These are phyloP conservation scores for Tuber brumale DNA, from an alignment of 495 filamentous ascomycete genomes.

Conservation along the genomic window DNA sequence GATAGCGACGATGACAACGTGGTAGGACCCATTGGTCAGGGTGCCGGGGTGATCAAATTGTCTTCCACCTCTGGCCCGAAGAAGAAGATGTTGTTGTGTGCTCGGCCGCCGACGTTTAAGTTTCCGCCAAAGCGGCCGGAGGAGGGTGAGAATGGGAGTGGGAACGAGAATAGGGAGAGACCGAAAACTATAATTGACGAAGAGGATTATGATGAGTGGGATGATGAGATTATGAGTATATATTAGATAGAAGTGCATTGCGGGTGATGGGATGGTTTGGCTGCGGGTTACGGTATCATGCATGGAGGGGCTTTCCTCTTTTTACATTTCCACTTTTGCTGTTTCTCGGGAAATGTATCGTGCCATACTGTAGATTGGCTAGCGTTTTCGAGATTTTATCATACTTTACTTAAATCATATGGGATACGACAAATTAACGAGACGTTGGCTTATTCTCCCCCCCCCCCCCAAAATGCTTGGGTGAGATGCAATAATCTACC, in stretches of 20 bases:
- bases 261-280: not conserved
- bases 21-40: not conserved
- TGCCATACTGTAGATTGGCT: not conserved
- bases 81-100: constrained; percentile 1
- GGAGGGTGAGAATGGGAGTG: not conserved
- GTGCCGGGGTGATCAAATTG: not conserved
- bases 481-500: not conserved
- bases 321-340: not conserved
- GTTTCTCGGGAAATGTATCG: not conserved
- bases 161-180: not conserved
- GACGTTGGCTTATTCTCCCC: not conserved
- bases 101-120: not conserved
- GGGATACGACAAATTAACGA: not conserved
- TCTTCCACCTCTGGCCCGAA: not conserved
- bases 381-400: not conserved
- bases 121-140: constrained; percentile 1
- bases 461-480: not conserved
- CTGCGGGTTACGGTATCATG: not conserved
- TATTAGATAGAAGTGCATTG: not conserved
- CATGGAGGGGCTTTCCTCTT: not conserved
- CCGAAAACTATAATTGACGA: not conserved
- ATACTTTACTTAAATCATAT: not conserved
- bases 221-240: not conserved
- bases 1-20: not conserved
- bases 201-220: not conserved